Conservation (phyloP, 2,329 filamentous ascomycete genomes). For the Fusarium duplospermum region DNA sequence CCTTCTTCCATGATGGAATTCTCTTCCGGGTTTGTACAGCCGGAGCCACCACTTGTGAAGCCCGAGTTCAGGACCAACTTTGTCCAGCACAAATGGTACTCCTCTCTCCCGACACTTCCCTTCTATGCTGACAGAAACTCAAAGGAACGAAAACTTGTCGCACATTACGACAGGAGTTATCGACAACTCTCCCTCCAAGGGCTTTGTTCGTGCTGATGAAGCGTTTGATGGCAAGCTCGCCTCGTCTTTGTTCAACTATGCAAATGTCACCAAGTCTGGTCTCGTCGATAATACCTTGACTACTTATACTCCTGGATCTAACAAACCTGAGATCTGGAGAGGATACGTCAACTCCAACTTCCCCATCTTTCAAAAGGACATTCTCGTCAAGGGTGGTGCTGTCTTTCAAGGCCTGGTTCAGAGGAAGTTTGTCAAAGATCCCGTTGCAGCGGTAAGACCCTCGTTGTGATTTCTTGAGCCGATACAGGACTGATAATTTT, state of each 20-base stretch:
- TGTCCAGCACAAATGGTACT: constrained; percentile 54
- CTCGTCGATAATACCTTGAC: constrained; percentile 52
- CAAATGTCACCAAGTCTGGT: constrained; percentile 48
- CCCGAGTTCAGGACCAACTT: constrained; percentile 49
- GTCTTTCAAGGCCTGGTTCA: constrained; percentile 41
- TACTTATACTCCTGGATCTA: constrained; percentile 33
- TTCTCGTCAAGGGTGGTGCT: constrained; percentile 43
- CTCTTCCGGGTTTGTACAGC: constrained; percentile 48
- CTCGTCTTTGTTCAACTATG: constrained; percentile 51
- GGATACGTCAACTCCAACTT: constrained; percentile 54
- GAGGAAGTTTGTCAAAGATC: constrained; percentile 26
- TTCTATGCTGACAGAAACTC: background rate
- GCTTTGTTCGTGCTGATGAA: constrained; percentile 48
- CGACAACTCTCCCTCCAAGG: constrained; percentile 47
- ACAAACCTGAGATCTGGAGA: constrained; percentile 42
- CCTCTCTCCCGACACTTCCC: accelerated
- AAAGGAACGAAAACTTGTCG: constrained; percentile 52
- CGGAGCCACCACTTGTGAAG: constrained; percentile 47
- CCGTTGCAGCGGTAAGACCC: constrained; percentile 43
- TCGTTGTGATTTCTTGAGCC: too few relatives aligned
- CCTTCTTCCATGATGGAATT: constrained; percentile 44
- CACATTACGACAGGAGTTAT: constrained; percentile 53
- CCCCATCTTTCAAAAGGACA: constrained; percentile 46
- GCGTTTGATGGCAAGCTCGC: constrained; percentile 44
- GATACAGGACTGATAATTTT: background rate